Evolutionary conservation across 2,329 filamentous ascomycete genomes (phyloP).

Genomic region (Dryadomyces sulphureus): DNA sequence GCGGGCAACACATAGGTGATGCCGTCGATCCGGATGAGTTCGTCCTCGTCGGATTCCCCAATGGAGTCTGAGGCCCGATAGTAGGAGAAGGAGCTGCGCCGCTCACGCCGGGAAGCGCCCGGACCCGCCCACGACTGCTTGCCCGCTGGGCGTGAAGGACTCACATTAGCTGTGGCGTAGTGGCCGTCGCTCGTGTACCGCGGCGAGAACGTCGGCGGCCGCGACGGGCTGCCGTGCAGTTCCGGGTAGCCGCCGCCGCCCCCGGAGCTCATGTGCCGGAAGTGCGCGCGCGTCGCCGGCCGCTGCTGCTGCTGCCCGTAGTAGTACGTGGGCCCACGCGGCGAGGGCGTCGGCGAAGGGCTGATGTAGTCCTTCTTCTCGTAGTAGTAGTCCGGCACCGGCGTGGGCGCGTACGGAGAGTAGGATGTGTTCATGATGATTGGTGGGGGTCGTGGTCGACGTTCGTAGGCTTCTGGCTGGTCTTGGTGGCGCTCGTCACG

Average conservation of each 20-base stretch:
- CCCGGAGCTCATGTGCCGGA: conserved; percentile 28
- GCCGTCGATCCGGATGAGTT: conserved; percentile 37
- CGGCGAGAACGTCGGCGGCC: conserved; percentile 38
- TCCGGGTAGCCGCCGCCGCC: conserved; percentile 20
- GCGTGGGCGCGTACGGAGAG: conserved; percentile 32
- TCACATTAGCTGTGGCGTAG: conserved; percentile 53
- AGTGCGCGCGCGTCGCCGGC: conserved; percentile 38
- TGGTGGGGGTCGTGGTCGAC: conserved; percentile 14
- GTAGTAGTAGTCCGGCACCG: conserved; percentile 34
- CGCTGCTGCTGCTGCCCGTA: conserved; percentile 25
- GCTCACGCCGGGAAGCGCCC: conserved; percentile 32
- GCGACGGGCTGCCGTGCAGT: conserved; percentile 23
- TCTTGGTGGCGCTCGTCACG: not conserved
- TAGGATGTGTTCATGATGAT: conserved; percentile 24
- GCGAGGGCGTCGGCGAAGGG: conserved; percentile 42
- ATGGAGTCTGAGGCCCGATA: conserved; percentile 41
- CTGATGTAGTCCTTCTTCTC: conserved; percentile 33
- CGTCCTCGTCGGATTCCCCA: conserved; percentile 52
- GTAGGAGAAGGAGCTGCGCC: conserved; percentile 40
- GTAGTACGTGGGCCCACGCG: conserved; percentile 30
- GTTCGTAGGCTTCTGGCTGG: conserved; percentile 12
- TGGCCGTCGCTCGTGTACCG: conserved; percentile 47
- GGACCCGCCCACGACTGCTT: conserved; percentile 28
- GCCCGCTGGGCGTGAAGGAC: conserved; percentile 31
- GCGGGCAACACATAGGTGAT: conserved; percentile 37